phyloP scores from a whole-genome alignment of 2,329 filamentous ascomycete species.

The Pyricularia sp. region DNA sequence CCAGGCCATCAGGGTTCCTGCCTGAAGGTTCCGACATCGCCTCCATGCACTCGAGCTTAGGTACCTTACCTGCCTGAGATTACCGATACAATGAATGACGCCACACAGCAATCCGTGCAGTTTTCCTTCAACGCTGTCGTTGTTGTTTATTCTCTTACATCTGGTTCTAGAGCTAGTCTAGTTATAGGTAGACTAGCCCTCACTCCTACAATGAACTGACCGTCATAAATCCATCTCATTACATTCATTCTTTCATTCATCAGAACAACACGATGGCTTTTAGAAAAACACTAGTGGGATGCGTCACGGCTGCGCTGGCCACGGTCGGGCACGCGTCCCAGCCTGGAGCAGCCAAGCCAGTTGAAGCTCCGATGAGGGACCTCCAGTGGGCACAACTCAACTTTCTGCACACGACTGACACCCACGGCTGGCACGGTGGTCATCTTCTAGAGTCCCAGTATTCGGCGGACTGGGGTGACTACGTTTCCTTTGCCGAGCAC shows the following conservation, averaged over 20 bases:
- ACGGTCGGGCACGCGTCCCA: conserved; percentile 44
- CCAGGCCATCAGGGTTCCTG: neutral
- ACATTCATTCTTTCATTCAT: neutral
- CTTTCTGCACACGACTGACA: conserved; percentile 94
- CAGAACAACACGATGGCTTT: conserved; percentile 2
- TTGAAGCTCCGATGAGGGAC: conserved; percentile 72
- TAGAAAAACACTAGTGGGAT: conserved; percentile 20
- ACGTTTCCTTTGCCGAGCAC: conserved; percentile 82
- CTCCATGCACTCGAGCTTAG: neutral
- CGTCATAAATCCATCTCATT: neutral
- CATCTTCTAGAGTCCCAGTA: conserved; percentile 93
- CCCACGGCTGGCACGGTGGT: conserved; percentile 90
- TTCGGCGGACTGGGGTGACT: conserved; percentile 96
- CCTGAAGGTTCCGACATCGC: neutral
- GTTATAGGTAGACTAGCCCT: too few species aligned
- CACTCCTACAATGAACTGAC: neutral
- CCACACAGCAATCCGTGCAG: neutral
- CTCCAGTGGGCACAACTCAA: conserved; percentile 92
- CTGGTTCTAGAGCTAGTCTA: too few species aligned
- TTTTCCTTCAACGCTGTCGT: neutral
- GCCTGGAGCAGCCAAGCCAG: conserved; percentile 68
- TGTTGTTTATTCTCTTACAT: too few species aligned
- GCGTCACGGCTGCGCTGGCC: conserved; percentile 24
- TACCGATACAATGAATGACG: neutral
- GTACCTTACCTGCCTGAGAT: too few species aligned